Percentiles rank a stretch among this genome's conserved stretches.
Evolutionary conservation across 2,329 filamentous ascomycete species (phyloP).

Genomic region (Shiraia sp.): DNA sequence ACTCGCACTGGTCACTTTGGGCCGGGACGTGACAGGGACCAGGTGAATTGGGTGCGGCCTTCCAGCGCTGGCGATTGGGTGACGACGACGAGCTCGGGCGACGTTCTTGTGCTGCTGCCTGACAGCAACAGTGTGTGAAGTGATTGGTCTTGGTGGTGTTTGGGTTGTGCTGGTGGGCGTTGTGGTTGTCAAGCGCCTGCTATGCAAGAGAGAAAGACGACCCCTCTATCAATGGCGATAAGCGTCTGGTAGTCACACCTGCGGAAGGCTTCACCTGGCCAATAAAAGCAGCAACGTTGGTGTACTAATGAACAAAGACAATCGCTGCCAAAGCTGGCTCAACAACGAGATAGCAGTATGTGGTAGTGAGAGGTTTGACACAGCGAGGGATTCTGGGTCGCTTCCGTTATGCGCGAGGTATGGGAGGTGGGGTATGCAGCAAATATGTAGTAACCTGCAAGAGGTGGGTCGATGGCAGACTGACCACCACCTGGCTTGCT

Average conservation of each 20-base stretch:
- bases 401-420: conserved; percentile 8
- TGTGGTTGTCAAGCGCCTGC: conserved; percentile 9
- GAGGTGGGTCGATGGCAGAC: conserved; percentile 32
- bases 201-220: conserved; percentile 15
- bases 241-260: conserved; percentile 38
- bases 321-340: neutral
- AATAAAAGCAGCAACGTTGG: conserved; percentile 8
- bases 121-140: conserved; percentile 27
- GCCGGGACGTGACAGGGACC: conserved; percentile 36
- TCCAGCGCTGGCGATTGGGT: conserved; percentile 35
- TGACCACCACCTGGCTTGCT: conserved; percentile 30
- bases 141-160: conserved; percentile 9
- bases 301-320: neutral
- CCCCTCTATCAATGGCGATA: conserved; percentile 36
- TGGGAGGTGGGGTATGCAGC: conserved; percentile 40
- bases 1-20: conserved; percentile 25
- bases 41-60: conserved; percentile 23
- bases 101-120: conserved; percentile 32
- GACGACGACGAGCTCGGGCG: conserved; percentile 25
- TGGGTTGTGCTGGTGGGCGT: conserved; percentile 9
- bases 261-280: conserved; percentile 18
- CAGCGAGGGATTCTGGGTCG: conserved; percentile 9
- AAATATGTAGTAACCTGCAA: conserved; percentile 31
- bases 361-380: conserved; percentile 8
- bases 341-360: neutral